Percentiles rank a stretch among this genome's conserved stretches.
Conservation (phyloP, 129 eudicot species). For the Flaveria linearis region DNA sequence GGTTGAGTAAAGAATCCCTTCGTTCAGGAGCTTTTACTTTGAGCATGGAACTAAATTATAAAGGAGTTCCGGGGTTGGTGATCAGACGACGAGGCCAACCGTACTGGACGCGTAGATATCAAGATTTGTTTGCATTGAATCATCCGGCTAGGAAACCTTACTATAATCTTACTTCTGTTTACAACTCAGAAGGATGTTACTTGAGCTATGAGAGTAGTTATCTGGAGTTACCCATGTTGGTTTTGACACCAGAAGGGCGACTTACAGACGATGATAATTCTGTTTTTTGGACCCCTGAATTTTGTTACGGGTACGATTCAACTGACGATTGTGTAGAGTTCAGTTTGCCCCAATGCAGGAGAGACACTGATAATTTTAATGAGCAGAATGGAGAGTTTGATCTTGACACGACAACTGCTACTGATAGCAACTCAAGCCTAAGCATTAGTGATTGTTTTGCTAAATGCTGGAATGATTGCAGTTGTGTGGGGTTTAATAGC, state of each 20-base stretch:
- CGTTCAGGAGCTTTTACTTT: constrained; percentile 30
- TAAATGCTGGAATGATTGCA: constrained; percentile 52
- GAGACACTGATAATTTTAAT: background rate
- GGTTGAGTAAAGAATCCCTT: constrained; percentile 14
- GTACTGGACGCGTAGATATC: constrained; percentile 16
- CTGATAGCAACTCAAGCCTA: constrained; percentile 28
- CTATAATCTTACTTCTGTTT: constrained; percentile 25
- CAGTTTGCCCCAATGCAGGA: constrained; percentile 22
- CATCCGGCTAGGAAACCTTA: background rate
- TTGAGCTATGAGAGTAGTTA: background rate
- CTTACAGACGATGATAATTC: background rate
- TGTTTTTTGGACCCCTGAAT: constrained; percentile 14
- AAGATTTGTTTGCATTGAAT: constrained; percentile 7
- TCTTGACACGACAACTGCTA: background rate
- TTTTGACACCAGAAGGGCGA: constrained; percentile 25
- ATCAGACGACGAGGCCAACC: constrained; percentile 12
- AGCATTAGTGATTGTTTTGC: constrained; percentile 49
- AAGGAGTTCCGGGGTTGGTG: background rate
- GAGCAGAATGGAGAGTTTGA: constrained; percentile 9
- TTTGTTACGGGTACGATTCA: constrained; percentile 32
- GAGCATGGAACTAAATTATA: constrained; percentile 8
- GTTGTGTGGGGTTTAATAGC: constrained; percentile 36
- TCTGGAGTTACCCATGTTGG: background rate
- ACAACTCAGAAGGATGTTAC: constrained; percentile 5
- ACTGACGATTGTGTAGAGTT: constrained; percentile 22